Percentiles rank a stretch among this genome's conserved stretches.
Conservation (phyloP, 2,329 filamentous ascomycete species). For the Ophiostoma montium region DNA sequence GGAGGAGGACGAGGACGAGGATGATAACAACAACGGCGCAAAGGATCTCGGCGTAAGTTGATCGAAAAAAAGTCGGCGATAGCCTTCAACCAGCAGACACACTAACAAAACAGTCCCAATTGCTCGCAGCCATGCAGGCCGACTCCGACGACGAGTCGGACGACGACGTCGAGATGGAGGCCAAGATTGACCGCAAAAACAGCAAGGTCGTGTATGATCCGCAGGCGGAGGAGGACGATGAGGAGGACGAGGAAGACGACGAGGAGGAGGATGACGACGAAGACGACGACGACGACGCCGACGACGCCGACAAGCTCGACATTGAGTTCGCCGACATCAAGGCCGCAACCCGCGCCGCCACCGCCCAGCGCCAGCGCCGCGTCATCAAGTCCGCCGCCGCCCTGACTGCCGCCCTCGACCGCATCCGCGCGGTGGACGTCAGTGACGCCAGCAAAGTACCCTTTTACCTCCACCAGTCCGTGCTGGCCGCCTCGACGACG, state of each 20-base stretch:
- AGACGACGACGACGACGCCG: constrained; percentile 23
- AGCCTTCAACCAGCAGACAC: not conserved
- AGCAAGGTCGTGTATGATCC: constrained; percentile 17
- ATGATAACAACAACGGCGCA: constrained; percentile 17
- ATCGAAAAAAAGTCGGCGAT: too few species aligned
- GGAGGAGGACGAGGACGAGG: constrained; percentile 15
- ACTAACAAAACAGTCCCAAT: constrained; percentile 27
- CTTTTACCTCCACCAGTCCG: constrained; percentile 71
- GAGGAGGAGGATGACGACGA: constrained; percentile 13
- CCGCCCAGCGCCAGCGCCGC: constrained; percentile 79
- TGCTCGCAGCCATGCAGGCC: constrained; percentile 42
- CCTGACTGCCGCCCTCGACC: constrained; percentile 64
- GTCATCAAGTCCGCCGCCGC: constrained; percentile 34
- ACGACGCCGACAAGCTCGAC: constrained; percentile 37
- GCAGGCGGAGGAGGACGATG: constrained; percentile 12
- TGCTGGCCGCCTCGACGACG: constrained; percentile 51
- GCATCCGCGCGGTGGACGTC: constrained; percentile 48
- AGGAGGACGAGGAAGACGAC: constrained; percentile 19
- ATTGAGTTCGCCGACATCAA: constrained; percentile 61
- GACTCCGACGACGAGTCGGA: constrained; percentile 46
- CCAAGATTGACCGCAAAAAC: constrained; percentile 42
- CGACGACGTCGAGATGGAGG: constrained; percentile 64
- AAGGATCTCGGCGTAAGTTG: not conserved
- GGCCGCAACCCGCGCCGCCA: constrained; percentile 73
- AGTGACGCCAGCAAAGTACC: too few species aligned